Evolutionary conservation across 164 flowering plant species (phyloP).

Genomic region (Aristolochia californica): DNA sequence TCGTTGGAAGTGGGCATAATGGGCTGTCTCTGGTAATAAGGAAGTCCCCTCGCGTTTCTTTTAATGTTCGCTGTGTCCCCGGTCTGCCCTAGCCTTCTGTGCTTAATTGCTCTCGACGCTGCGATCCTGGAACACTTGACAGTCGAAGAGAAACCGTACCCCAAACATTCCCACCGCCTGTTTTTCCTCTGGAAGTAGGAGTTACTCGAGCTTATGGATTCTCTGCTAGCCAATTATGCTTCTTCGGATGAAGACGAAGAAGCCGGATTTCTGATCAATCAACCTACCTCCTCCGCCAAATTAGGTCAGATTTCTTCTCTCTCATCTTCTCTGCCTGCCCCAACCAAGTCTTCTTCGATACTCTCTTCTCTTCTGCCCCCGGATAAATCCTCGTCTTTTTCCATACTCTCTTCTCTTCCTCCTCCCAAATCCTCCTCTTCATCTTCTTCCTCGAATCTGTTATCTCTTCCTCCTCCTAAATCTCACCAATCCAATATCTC

Average conservation of each 20-base stretch:
- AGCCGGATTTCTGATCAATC: neutral
- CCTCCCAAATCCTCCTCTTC: slow-evolving; percentile 15
- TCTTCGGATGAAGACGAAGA: slow-evolving; percentile 49
- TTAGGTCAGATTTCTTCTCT: slow-evolving; percentile 1
- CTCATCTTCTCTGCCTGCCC: slow-evolving; percentile 7
- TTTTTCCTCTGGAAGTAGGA: neutral
- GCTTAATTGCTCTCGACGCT: neutral
- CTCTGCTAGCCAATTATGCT: slow-evolving; percentile 53
- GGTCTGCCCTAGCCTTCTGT: too few species aligned
- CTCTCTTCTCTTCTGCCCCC: neutral
- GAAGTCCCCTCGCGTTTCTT: too few species aligned
- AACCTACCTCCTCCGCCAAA: slow-evolving; percentile 2
- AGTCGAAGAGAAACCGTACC: neutral
- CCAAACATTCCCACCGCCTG: neutral
- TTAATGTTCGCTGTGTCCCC: too few species aligned
- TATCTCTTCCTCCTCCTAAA: slow-evolving; percentile 39
- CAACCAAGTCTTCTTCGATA: neutral
- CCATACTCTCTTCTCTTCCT: slow-evolving; percentile 16
- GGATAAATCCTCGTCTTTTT: neutral
- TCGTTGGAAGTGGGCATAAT: too few species aligned
- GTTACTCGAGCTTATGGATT: slow-evolving; percentile 31
- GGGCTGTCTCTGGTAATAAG: too few species aligned
- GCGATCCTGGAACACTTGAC: neutral
- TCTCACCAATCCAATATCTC: slow-evolving; percentile 7
- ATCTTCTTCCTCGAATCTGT: slow-evolving; percentile 18